Percentiles rank a stretch among this genome's conserved stretches.
phyloP scores from a whole-genome alignment of 2,329 filamentous ascomycete species.

The Cladosporium oxysporum region DNA sequence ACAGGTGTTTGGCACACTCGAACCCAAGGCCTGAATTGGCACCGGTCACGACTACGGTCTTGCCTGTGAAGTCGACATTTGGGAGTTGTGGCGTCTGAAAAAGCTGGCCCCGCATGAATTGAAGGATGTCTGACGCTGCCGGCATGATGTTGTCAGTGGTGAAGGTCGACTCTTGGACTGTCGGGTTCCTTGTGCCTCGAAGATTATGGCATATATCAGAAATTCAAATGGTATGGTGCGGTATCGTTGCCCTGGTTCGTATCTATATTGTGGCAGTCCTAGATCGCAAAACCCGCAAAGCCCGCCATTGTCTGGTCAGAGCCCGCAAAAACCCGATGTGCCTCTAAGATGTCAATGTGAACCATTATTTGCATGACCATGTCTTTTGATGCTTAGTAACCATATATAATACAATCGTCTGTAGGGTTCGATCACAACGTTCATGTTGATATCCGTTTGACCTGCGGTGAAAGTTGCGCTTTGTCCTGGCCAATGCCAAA shows the following conservation, averaged over 20 bases:
- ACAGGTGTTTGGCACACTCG: constrained; percentile 44
- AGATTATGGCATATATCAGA: background rate
- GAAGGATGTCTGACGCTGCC: constrained; percentile 23
- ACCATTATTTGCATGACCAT: background rate
- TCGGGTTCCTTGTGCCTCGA: background rate
- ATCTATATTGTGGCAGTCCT: background rate
- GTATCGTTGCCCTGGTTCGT: background rate
- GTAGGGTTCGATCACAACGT: background rate
- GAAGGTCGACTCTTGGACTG: background rate
- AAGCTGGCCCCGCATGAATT: constrained; percentile 24
- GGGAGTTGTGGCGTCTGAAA: constrained; percentile 23
- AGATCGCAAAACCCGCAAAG: background rate
- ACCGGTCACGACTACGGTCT: constrained; percentile 48
- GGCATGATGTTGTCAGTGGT: constrained; percentile 16
- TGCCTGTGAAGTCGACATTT: constrained; percentile 7
- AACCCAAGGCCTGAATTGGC: constrained; percentile 47
- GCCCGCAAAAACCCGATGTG: background rate
- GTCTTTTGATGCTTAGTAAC: background rate
- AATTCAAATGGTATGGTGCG: background rate
- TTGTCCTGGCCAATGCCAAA: background rate
- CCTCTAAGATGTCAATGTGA: background rate
- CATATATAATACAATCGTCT: background rate
- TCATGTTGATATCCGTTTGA: background rate
- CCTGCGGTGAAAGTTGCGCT: background rate
- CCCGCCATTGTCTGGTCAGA: background rate